Evolutionary conservation across 2,329 filamentous ascomycete species (phyloP), one percentile per base, ranked within the genome.

Genomic region (Cladosporium sp.): DNA sequence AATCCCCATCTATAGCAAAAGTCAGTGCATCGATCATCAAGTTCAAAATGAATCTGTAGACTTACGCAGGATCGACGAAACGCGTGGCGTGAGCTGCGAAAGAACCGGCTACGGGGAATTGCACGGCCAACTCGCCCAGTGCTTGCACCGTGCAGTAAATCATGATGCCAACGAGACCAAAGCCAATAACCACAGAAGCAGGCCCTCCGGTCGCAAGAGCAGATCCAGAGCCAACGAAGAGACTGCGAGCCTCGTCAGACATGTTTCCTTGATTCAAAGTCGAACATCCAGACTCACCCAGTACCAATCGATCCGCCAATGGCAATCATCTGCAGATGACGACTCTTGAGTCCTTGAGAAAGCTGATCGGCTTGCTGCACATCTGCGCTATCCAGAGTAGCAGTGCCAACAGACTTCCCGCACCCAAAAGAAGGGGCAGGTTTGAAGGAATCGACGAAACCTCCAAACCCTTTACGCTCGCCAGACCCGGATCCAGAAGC

Each of bases 11-110:
- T 48, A 9, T 2, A 13, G 4, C 16, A 22, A n/a, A 33, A 9
- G 45, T 49, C 40, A 33, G 45, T 27, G 38, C 13, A 2, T 95
- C 13, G 89, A 11, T 90, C 87, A 95, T 94, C 40, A 35, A 25
- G 13, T 6, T 7, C 20, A 12, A n/a, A n/a, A 30, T 2, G 11
- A n/a, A 19, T 89, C 88, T 64, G 95, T 4, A 95, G 0, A 90
- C 90, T 89, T 89, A 95, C 0, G 59, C 56, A 22, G 71, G 71
- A 61, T 73, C 69, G 49, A 74, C 70, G 57, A 74, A 75, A 56
- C 72, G 71, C 53, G 55, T 47, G 11, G 67, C 65, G 57, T 69
- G 70, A 39, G 63, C 63, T 54, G 64, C 69, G 53, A 70, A 71
- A 19, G 66, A 67, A 35, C 69, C 69, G 50, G 68, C 67, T 25